Conservation (phyloP, 805 yeast species). For the Ogataea thermomethanolica region DNA sequence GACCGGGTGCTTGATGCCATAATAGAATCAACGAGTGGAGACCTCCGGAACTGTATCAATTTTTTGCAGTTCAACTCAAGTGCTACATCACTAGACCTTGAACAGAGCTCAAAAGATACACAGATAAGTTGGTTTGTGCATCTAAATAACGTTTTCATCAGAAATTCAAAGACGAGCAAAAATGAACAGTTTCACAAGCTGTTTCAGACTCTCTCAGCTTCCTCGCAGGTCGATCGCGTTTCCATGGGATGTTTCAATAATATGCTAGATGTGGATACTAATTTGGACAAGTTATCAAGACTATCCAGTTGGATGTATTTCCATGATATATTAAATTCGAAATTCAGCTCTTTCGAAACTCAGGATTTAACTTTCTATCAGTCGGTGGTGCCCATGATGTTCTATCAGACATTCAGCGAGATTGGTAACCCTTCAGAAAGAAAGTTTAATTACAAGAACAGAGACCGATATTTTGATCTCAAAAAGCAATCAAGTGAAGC, state of each 20-base stretch:
- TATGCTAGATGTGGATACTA: constrained; percentile 61
- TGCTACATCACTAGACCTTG: constrained; percentile 4
- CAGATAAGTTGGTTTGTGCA: constrained; percentile 64
- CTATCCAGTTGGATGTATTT: constrained; percentile 77
- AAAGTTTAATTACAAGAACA: constrained; percentile 25
- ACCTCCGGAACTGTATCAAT: constrained; percentile 81
- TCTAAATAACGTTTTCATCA: constrained; percentile 57
- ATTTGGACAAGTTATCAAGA: constrained; percentile 52
- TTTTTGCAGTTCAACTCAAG: constrained; percentile 62
- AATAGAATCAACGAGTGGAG: constrained; percentile 71
- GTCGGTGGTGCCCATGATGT: constrained; percentile 54
- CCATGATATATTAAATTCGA: constrained; percentile 55
- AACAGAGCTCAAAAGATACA: constrained; percentile 49
- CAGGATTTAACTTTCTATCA: constrained; percentile 40
- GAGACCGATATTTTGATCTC: constrained; percentile 39
- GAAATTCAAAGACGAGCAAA: constrained; percentile 44
- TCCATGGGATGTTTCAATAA: constrained; percentile 67
- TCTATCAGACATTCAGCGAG: constrained; percentile 63
- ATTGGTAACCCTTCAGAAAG: constrained; percentile 35
- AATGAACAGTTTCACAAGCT: constrained; percentile 48
- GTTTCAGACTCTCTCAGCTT: constrained; percentile 42
- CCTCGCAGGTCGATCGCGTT: constrained; percentile 58
- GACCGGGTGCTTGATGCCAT: constrained; percentile 58
- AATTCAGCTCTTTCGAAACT: constrained; percentile 44
- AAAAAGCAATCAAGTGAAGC: constrained; percentile 34